Evolutionary conservation across 108 stramenopile species (phyloP), one percentile per base, ranked within the genome.

Genomic region (Pseudonitzschia delicatissima): DNA sequence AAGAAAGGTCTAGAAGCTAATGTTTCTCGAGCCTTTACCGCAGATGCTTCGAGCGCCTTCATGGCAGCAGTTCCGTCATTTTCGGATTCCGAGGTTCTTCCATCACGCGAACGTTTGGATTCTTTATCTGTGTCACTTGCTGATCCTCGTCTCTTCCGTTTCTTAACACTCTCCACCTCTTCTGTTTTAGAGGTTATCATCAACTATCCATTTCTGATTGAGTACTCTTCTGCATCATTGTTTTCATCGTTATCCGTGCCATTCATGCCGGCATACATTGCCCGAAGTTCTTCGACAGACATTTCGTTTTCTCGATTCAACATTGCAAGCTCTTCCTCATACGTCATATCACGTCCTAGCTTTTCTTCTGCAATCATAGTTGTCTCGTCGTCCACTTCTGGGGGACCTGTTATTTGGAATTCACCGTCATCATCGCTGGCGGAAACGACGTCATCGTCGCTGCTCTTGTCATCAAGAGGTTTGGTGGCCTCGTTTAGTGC

Each of bases 1-100:
- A 94, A 68, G 55, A 82, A 94, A 9, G 93, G 93, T 9, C 93
- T 74, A 12, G 76, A 82, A 1, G 90, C 85, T 59, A 89, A 57
- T 4, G 82, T 88, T 23, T 77, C 60, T 65, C 80, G 68, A 5
- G 88, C 88, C 26, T 61, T 75, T 48, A 78, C 77, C 50, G 86
- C 88, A 2, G 82, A 78, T 15, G 66, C 77, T 15, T 81, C 84
- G 32, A 90, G 73, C 8, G 74, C 74, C 29, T 68, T 20, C 23
- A 73, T 8, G 26, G 77, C 71, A 15, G 64, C 64, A 18, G 62
- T 9, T 15, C 74, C 78, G 15, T 74, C 81, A 3, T 55, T 21
- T 47, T 29, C 25, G 13, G 28, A 25, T 29, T 67, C 53, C 12
- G 44, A 32, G 23, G 23, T 25, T 15, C 15, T 42, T 11, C 15